Evolutionary conservation across 331 rosid genomes (phyloP).

Genomic region (Malus hybrid): DNA sequence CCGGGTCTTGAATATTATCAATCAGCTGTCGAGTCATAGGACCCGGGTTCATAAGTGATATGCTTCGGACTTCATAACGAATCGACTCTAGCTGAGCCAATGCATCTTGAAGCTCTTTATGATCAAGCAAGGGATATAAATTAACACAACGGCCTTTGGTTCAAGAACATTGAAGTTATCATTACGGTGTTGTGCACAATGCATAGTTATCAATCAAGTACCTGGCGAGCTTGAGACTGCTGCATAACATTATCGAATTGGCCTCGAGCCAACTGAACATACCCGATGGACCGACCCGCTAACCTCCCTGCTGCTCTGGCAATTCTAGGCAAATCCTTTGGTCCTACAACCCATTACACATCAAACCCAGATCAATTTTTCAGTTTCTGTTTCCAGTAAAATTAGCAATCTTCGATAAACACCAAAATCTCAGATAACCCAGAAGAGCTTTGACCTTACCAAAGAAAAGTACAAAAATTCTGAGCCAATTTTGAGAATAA

Average conservation of each 20-base stretch:
- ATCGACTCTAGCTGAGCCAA: slow-evolving; percentile 78
- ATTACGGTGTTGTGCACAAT: neutral
- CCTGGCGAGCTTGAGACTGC: slow-evolving; percentile 88
- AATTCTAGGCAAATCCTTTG: slow-evolving; percentile 47
- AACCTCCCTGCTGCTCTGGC: slow-evolving; percentile 40
- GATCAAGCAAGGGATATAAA: slow-evolving; percentile 13
- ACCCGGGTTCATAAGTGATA: slow-evolving; percentile 57
- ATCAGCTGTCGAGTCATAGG: slow-evolving; percentile 57
- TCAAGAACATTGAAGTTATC: neutral
- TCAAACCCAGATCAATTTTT: neutral
- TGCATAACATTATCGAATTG: slow-evolving; percentile 74
- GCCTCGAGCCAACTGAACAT: slow-evolving; percentile 90
- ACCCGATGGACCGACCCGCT: slow-evolving; percentile 61
- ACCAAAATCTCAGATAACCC: neutral
- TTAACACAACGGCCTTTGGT: neutral
- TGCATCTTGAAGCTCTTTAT: slow-evolving; percentile 83
- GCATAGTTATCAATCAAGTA: neutral
- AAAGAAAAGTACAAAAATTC: neutral
- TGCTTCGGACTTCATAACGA: slow-evolving; percentile 68
- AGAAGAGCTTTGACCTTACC: neutral
- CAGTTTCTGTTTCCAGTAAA: neutral
- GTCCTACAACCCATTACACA: slow-evolving; percentile 18
- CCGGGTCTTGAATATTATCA: slow-evolving; percentile 34
- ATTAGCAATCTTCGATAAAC: neutral
- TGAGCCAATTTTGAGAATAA: neutral